Evolutionary conservation across 441 rosid genomes (phyloP).

Genomic region (Gossypium davidsonii): DNA sequence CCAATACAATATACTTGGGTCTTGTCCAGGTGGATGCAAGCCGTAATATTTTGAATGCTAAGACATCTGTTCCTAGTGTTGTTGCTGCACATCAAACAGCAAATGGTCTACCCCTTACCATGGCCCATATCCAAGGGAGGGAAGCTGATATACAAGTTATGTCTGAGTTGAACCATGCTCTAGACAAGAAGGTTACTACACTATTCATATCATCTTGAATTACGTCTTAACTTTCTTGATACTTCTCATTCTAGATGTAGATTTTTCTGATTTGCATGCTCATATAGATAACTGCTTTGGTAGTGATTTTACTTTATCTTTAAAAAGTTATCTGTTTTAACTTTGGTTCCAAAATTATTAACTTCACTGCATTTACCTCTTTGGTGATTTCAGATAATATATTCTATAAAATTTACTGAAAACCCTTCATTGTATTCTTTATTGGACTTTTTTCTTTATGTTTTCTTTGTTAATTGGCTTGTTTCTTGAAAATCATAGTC

Average conservation of each 20-base stretch:
- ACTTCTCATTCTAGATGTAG: background rate
- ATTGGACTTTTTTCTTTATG: background rate
- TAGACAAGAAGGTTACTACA: constrained; percentile 52
- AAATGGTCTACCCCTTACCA: constrained; percentile 37
- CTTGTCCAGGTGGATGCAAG: constrained; percentile 41
- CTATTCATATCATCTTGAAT: background rate
- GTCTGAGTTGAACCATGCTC: constrained; percentile 41
- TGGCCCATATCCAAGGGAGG: constrained; percentile 40
- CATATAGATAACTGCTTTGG: background rate
- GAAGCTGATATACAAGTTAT: constrained; percentile 56
- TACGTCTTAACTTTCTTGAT: background rate
- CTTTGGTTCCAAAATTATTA: background rate
- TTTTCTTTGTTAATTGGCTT: background rate
- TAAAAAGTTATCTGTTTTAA: background rate
- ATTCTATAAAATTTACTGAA: background rate
- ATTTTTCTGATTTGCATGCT: background rate
- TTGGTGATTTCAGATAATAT: background rate
- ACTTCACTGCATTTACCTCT: background rate
- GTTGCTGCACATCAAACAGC: constrained; percentile 35
- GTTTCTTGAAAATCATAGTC: background rate
- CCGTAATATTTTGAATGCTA: constrained; percentile 30
- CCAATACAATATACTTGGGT: constrained; percentile 9
- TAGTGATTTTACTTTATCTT: background rate
- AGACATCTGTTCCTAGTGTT: constrained; percentile 30
- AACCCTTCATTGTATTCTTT: background rate